These are phyloP conservation scores for Colletotrichum lindemuthianum DNA, from an alignment of 2,329 filamentous ascomycete species.

Conservation along the genomic window DNA sequence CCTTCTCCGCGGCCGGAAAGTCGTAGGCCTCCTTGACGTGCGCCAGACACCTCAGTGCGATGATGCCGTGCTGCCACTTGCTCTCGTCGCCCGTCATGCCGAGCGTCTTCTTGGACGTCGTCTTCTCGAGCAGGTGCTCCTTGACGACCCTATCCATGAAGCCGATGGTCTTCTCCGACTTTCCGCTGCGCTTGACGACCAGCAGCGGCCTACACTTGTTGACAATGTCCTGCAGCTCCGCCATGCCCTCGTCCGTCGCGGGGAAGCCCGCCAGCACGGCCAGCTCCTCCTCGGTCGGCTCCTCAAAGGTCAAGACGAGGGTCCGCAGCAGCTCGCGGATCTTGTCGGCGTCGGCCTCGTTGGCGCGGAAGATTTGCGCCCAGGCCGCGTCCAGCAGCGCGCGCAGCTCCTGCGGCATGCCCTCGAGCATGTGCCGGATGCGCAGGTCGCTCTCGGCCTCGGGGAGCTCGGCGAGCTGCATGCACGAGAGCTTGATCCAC, in stretches of 20 bases:
- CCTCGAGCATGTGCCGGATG: conserved; percentile 51
- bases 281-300: conserved; percentile 51
- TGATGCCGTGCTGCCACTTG: conserved; percentile 54
- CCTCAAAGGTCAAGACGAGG: conserved; percentile 52
- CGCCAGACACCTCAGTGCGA: conserved; percentile 50
- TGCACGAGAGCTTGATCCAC: conserved; percentile 55
- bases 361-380: conserved; percentile 48
- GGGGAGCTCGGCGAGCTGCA: conserved; percentile 52
- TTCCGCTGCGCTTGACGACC: conserved; percentile 28
- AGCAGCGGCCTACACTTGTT: conserved; percentile 50
- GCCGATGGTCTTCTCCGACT: conserved; percentile 28
- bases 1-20: conserved; percentile 37
- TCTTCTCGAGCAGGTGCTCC: conserved; percentile 50
- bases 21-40: conserved; percentile 49
- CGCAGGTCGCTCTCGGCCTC: conserved; percentile 49
- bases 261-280: conserved; percentile 49
- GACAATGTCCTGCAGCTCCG: conserved; percentile 48
- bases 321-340: conserved; percentile 55
- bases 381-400: conserved; percentile 50
- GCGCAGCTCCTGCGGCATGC: conserved; percentile 50
- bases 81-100: conserved; percentile 50
- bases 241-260: conserved; percentile 43
- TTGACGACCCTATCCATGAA: conserved; percentile 51
- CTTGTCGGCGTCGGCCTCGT: conserved; percentile 46
- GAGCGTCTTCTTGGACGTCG: conserved; percentile 41